Percentiles rank a stretch among this genome's conserved stretches.
These are phyloP conservation scores for Aspergillus phoenicis DNA, from an alignment of 2,329 filamentous ascomycete species.

Conservation along the genomic window DNA sequence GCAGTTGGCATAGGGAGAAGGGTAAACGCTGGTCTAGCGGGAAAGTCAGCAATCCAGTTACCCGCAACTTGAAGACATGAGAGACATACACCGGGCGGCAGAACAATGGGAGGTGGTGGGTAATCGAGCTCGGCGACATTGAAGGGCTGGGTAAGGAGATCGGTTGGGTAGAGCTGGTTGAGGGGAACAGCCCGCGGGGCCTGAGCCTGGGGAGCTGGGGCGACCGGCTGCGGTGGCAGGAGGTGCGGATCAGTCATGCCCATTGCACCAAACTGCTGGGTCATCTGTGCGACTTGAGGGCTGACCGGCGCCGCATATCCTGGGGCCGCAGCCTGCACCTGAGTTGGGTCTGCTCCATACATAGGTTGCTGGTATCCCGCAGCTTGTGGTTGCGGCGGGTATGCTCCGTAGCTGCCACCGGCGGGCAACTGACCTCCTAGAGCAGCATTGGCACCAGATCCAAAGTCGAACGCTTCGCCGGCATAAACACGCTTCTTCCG, in stretches of 20 bases:
- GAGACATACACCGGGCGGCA: constrained; percentile 82
- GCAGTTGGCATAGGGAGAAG: constrained; percentile 88
- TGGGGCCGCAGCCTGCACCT: constrained; percentile 63
- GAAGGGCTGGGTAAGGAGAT: constrained; percentile 89
- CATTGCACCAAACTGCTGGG: constrained; percentile 80
- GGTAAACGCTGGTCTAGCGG: constrained; percentile 78
- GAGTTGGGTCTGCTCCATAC: constrained; percentile 49
- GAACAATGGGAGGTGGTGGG: constrained; percentile 84
- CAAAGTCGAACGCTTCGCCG: constrained; percentile 91
- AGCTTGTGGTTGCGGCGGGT: constrained; percentile 56
- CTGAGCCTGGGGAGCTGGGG: constrained; percentile 50
- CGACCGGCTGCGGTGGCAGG: constrained; percentile 36
- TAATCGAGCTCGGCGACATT: constrained; percentile 90
- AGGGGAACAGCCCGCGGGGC: constrained; percentile 57
- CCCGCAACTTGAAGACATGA: neutral
- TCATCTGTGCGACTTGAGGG: constrained; percentile 69
- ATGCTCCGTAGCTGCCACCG: constrained; percentile 65
- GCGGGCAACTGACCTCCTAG: constrained; percentile 52
- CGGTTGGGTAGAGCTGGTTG: constrained; percentile 90
- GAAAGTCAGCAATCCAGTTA: constrained; percentile 42
- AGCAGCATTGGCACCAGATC: constrained; percentile 78
- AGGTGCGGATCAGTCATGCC: constrained; percentile 64
- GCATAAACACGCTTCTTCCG: constrained; percentile 93
- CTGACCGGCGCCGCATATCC: constrained; percentile 63
- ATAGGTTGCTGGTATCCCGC: constrained; percentile 47